Evolutionary conservation across 2,329 filamentous ascomycete genomes (phyloP), one percentile per base, ranked within the genome.

Genomic region (Chrysoporthe deuterocubensis): DNA sequence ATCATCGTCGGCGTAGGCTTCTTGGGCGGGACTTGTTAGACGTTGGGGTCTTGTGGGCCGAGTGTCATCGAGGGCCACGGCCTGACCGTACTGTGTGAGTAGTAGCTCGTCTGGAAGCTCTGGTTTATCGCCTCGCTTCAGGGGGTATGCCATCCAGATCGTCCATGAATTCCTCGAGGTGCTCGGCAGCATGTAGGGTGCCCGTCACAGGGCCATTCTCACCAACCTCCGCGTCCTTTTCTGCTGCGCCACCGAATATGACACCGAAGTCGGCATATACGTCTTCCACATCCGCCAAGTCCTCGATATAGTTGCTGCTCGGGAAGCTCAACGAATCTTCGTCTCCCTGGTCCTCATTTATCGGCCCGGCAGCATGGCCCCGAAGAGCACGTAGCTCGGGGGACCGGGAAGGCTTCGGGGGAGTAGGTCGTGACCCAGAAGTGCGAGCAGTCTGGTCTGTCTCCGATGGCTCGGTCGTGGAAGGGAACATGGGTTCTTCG

Each of bases 261-360:
- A 84, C 79, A 5, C 83, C 80, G 68, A 87, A 87, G 69, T 87
- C 84, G 14, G 84, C 84, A 69, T 87, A 87, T 50, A 87, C 83
- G 46, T 84, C 81, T 32, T 84, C 84, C 43, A 80, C 73, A 46
- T 84, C 84, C 46, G 81, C 79, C 14, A 75, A 76, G 42, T 75
- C 69, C 4, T 80, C 77, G 52, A 85, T 81, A 43, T 83, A 81
- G 54, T 81, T 81, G 11, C 79, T 76, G 21, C 80, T 80, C 1
- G 84, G 82, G 62, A 85, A 86, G 5, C 84, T 81, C 37, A 82
- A 78, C 66, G 75, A 74, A 2, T 82, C 81, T 46, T 85, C 83
- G 40, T 85, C 82, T 16, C 79, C 78, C 48, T 44, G 40, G 7
- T 61, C 21, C 59, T 48, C 59, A 14, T 46, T 26, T 42, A 34